Base-by-base conservation (phyloP, 2,329 filamentous ascomycete genomes). In the Trichoderma sp. region DNA sequence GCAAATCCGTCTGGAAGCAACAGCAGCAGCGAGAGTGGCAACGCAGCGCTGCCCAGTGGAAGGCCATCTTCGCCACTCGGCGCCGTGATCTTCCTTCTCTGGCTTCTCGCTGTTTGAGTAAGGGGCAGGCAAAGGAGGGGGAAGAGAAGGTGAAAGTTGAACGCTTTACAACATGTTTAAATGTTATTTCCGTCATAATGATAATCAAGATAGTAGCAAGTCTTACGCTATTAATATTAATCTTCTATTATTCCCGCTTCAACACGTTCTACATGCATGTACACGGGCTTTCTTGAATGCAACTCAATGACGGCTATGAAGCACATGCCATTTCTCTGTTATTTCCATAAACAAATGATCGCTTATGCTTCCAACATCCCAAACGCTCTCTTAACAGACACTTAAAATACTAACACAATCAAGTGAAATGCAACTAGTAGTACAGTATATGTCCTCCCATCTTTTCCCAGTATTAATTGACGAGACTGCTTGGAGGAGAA, bases 31-130 rank as follows among this genome's bases (percentile, higher is more conserved):
- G 67, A 39, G 3, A 67, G 59, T 7, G 60, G 68, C 13, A 70
- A 66, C 29, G 61, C 61, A 2, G 69, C 69, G 5, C 67, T 60
- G 27, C 22, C 50, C 9, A 57, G 35, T 12, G 58, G 42, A 48
- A 25, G 35, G 29, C 37, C 59, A 13, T 71, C 68, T 32, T 71
- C 70, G 34, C 48, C 70, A 4, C 50, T 70, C 15, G 70, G 61
- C 12, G 71, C 64, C 3, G 52, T 72, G 2, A 19, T 73, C 22
- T 53, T 67, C 12, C 37, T 72, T 10, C 53, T 39, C 5, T 73
- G 71, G 70, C 42, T 71, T 32, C 60, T 72, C 34, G 29, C 65
- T 7, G 39, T 57, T 35, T 69, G 19, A 69, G 22, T 12, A 17
- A 45, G 25, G n/a, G 15, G 15, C 9, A 22, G 39, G 4, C 22